phyloP scores from a whole-genome alignment of 441 rosid species.

The California macrophylla region DNA sequence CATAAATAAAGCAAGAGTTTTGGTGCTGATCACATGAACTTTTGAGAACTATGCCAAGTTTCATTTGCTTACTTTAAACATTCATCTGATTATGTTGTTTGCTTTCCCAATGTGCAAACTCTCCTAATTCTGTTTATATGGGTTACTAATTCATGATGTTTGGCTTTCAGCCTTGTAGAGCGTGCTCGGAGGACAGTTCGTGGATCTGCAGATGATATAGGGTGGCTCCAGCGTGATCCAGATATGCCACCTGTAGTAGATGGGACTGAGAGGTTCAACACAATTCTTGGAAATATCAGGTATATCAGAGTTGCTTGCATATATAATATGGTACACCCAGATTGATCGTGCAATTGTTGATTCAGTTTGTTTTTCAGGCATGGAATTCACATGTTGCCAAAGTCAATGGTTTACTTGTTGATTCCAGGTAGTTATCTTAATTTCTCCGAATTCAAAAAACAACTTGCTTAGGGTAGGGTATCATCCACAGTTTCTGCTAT shows the following conservation, averaged over 20 bases:
- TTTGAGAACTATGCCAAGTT: no score
- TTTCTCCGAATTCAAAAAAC: not conserved
- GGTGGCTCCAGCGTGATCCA: slow-evolving; percentile 69
- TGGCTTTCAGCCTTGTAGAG: slow-evolving; percentile 58
- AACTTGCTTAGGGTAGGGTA: no score
- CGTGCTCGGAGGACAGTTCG: slow-evolving; percentile 81
- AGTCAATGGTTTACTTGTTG: slow-evolving; percentile 71
- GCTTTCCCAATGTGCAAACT: no score
- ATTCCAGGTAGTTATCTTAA: slow-evolving; percentile 62
- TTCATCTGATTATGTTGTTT: no score
- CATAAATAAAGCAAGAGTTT: no score
- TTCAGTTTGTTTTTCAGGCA: slow-evolving; percentile 46
- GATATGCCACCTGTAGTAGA: slow-evolving; percentile 80
- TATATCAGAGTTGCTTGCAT: slow-evolving; percentile 25
- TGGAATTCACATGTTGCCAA: slow-evolving; percentile 81
- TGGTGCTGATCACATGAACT: no score
- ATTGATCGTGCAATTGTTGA: slow-evolving; percentile 23
- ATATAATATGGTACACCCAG: slow-evolving; percentile 12
- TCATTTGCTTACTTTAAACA: no score
- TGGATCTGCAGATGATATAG: slow-evolving; percentile 90
- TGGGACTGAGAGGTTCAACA: slow-evolving; percentile 63
- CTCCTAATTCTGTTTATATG: slow-evolving; percentile 2
- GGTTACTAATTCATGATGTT: slow-evolving; percentile 10
- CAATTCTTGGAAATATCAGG: slow-evolving; percentile 75
- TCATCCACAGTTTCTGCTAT: no score